Evolutionary conservation across 1,139 yeast species (phyloP), one percentile per base, ranked within the genome.

Genomic region (Debaryomycetaceae sp.): DNA sequence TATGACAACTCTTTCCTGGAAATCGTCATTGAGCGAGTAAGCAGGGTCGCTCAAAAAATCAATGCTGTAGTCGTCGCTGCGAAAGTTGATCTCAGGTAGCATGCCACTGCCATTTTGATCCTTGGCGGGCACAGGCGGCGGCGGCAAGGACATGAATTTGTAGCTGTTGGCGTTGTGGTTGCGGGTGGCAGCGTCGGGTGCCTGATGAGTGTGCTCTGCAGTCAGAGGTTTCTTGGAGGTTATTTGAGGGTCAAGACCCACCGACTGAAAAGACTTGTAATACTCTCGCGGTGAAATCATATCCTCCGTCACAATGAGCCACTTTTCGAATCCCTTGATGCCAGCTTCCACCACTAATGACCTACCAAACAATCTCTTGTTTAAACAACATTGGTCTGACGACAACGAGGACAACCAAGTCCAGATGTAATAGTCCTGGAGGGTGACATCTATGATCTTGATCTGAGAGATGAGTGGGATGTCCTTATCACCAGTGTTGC

Each of bases 371-470:
- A 79, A 55, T 19, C 71, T 71, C 51, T 83, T 83, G 43, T 79
- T 75, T 18, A 62, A 58, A 23, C 70, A 63, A 1, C 88, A 77
- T 49, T 84, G 85, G 47, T 86, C 96, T 26, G 78, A 71, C 0
- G 85, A 85, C 17, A 85, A 54, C 2, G 88, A 73, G 3, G 88
- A 78, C 44, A 85, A 62, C 96, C 96, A 86, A 0, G 95, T 75
- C 95, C 95, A 86, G 18, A 85, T 83, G 47, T 81, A 85, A 49
- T 83, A 86, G 49, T 86, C 96, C 53, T 84, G 94, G 19, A 86
- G 75, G 2, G 85, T 71, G 1, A 83, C 81, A 39, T 83, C 73
- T 12, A 74, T 60, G 11, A 82, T 71, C 3, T 67, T 56, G 2
- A 85, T 78, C 18, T 78, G 72, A 3, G 68, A 56, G 36, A 48